Evolutionary conservation across 2,329 filamentous ascomycete genomes (phyloP).

Genomic region (Exophiala sp.): DNA sequence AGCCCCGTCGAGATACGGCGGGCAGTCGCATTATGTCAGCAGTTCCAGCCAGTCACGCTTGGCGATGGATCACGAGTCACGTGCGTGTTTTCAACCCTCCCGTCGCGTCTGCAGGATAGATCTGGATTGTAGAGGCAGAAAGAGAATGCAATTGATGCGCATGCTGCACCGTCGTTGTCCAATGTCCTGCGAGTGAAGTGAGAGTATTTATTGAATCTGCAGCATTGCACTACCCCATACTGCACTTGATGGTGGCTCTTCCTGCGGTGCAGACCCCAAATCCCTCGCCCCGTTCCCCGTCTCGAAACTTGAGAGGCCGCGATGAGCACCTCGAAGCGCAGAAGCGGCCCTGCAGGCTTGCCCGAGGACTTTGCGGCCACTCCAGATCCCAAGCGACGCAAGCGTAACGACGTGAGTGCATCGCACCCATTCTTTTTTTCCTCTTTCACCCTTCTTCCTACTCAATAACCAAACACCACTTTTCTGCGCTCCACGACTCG

Average conservation of each 20-base stretch:
- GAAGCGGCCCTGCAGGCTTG: constrained; percentile 45
- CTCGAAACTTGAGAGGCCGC: constrained; percentile 19
- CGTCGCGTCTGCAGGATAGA: constrained; percentile 1
- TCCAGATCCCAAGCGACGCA: constrained; percentile 49
- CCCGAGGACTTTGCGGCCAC: constrained; percentile 44
- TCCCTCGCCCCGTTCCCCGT: constrained; percentile 11
- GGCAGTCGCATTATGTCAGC: constrained; percentile 5
- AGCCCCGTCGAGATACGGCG: neutral
- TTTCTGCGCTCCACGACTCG: constrained; percentile 1
- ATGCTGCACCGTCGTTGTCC: constrained; percentile 7
- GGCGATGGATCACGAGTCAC: neutral
- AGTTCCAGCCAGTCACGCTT: neutral
- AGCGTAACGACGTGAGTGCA: constrained; percentile 29
- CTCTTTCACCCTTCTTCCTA: constrained; percentile 10
- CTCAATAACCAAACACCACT: constrained; percentile 11
- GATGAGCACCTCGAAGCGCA: constrained; percentile 49
- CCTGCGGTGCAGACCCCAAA: constrained; percentile 9
- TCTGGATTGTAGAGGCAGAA: neutral
- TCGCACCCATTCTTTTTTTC: constrained; percentile 9
- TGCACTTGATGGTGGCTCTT: constrained; percentile 12
- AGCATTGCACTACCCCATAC: constrained; percentile 1
- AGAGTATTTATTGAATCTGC: constrained; percentile 1
- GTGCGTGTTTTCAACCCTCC: neutral
- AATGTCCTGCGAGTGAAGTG: constrained; percentile 4
- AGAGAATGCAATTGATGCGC: neutral